These are phyloP conservation scores for Radiomyces spectabilis DNA, from an alignment of 192 early-diverging fungal genomes.

Conservation along the genomic window DNA sequence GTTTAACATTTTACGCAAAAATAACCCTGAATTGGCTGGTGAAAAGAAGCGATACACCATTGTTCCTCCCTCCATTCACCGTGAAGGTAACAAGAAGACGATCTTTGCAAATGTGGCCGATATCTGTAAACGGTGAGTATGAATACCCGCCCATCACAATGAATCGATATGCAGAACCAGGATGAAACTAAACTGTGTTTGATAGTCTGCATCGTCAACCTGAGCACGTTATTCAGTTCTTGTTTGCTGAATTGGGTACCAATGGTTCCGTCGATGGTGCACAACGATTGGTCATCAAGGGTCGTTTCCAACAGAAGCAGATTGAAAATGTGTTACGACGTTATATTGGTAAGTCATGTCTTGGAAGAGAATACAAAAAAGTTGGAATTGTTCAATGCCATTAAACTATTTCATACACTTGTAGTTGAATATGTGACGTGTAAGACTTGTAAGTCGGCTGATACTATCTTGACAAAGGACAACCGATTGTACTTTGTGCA, in stretches of 20 bases:
- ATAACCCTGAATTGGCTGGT: constrained; percentile 88
- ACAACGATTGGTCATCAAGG: constrained; percentile 92
- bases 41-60: constrained; percentile 94
- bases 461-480: constrained; percentile 93
- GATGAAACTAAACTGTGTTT: neutral
- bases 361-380: too few relatives aligned
- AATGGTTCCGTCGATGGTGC: constrained; percentile 89
- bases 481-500: constrained; percentile 94
- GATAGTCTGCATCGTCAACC: constrained; percentile 84
- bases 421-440: constrained; percentile 95
- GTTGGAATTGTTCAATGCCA: too few relatives aligned
- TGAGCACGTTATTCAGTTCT: constrained; percentile 96
- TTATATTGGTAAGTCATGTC: constrained; percentile 69
- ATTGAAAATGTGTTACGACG: constrained; percentile 96
- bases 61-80: constrained; percentile 81
- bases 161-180: neutral
- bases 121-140: constrained; percentile 70
- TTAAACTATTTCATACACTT: too few relatives aligned
- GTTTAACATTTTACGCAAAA: constrained; percentile 83
- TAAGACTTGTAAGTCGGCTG: constrained; percentile 96
- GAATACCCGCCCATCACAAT: neutral
- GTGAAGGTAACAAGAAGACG: constrained; percentile 95
- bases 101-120: constrained; percentile 95
- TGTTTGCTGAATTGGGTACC: constrained; percentile 99
- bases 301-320: constrained; percentile 97